A percentile compares a stretch with the other conserved stretches of the same genome.
phyloP scores from a whole-genome alignment of 2,329 filamentous ascomycete genomes.

The Elsinoe ampelina region DNA sequence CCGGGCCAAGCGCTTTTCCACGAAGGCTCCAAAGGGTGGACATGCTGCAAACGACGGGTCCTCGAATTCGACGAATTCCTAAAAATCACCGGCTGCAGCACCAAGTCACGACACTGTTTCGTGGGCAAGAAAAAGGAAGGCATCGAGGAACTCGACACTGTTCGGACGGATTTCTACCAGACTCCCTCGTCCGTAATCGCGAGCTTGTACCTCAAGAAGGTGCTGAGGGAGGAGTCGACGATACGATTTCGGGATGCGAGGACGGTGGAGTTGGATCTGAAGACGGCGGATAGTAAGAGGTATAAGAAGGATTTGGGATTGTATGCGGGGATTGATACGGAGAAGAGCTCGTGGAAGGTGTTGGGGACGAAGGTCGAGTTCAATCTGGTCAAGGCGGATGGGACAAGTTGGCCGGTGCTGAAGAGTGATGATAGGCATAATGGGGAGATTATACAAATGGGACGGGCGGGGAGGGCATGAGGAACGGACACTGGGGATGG shows the following conservation, averaged over 20 bases:
- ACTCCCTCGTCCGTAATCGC: constrained; percentile 76
- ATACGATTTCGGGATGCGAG: constrained; percentile 56
- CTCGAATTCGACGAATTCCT: constrained; percentile 97
- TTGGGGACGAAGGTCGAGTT: constrained; percentile 85
- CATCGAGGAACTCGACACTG: constrained; percentile 66
- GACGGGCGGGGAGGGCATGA: constrained; percentile 56
- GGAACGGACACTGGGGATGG: not conserved
- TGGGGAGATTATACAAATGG: constrained; percentile 82
- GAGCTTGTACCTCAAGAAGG: constrained; percentile 94
- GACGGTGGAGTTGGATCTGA: constrained; percentile 66
- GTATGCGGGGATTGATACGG: constrained; percentile 66
- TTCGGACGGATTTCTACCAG: constrained; percentile 93
- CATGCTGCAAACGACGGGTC: constrained; percentile 89
- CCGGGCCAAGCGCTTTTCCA: constrained; percentile 90
- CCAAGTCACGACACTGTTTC: constrained; percentile 74
- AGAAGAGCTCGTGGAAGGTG: constrained; percentile 67
- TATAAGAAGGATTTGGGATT: constrained; percentile 66
- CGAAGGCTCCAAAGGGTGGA: constrained; percentile 96
- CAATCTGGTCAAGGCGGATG: constrained; percentile 62
- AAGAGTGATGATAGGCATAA: constrained; percentile 64
- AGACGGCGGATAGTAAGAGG: constrained; percentile 77
- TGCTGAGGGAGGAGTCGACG: constrained; percentile 68
- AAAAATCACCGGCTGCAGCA: constrained; percentile 85
- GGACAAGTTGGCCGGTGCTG: constrained; percentile 74
- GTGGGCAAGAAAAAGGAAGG: constrained; percentile 56